Percentiles rank a stretch among this genome's conserved stretches.
These are phyloP conservation scores for Coprinopsis marcescibilis DNA, from an alignment of 768 basidiomycete species.

Conservation along the genomic window DNA sequence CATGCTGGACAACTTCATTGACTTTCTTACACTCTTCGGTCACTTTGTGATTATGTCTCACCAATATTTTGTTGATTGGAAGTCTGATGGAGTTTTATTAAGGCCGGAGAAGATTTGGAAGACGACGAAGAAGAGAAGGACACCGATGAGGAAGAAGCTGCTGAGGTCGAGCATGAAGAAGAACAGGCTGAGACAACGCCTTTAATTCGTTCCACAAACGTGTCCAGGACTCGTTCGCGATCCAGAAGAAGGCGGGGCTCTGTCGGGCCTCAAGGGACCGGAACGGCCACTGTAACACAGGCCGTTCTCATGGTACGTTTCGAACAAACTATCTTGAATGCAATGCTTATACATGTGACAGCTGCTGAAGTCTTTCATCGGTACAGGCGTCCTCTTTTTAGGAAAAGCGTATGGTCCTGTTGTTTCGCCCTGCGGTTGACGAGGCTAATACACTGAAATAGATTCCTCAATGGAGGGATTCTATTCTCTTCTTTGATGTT, in stretches of 20 bases:
- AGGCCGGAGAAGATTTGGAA: constrained; percentile 89
- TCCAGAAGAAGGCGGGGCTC: constrained; percentile 51
- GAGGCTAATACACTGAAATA: constrained; percentile 24
- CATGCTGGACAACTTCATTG: constrained; percentile 82
- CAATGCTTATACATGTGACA: constrained; percentile 22
- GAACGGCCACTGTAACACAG: constrained; percentile 87
- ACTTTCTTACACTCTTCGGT: constrained; percentile 91
- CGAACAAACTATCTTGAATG: not conserved
- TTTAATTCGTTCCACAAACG: constrained; percentile 32
- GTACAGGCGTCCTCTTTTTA: constrained; percentile 92
- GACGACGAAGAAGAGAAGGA: constrained; percentile 83
- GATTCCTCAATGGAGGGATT: constrained; percentile 94
- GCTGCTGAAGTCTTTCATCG: constrained; percentile 91
- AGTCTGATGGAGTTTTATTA: no score
- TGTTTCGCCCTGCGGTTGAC: no score
- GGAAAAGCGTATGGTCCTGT: constrained; percentile 72
- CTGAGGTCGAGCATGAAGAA: constrained; percentile 12
- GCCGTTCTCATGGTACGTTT: constrained; percentile 83
- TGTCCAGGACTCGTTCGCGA: constrained; percentile 33
- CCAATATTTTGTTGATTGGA: no score
- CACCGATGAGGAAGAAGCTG: constrained; percentile 50
- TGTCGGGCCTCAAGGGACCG: constrained; percentile 57
- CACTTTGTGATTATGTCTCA: constrained; percentile 79
- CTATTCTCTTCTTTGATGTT: constrained; percentile 81
- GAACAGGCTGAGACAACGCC: constrained; percentile 49